Conservation (phyloP, 2,329 filamentous ascomycete genomes). For the Proliferodiscus dingleyae region DNA sequence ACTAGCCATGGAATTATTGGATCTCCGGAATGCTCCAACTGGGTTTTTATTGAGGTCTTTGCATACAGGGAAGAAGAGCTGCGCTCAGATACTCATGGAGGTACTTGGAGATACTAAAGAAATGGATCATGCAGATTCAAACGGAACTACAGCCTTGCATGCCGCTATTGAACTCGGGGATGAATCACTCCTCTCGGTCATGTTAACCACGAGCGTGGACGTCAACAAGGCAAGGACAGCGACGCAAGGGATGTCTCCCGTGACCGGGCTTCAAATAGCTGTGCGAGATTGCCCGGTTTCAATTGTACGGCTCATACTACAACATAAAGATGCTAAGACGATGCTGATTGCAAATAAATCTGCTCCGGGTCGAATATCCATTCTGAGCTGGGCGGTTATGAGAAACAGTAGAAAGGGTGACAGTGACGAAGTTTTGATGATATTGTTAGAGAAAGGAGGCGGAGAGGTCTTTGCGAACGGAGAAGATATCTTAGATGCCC, state of each 20-base stretch:
- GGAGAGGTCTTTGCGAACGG: not conserved
- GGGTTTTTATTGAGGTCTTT: not conserved
- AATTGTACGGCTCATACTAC: not conserved
- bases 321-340: not conserved
- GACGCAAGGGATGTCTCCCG: too few relatives aligned
- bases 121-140: not conserved
- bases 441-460: not conserved
- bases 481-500: not conserved
- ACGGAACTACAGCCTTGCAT: not conserved
- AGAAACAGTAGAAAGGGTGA: too few relatives aligned
- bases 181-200: not conserved
- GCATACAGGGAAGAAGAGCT: not conserved
- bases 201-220: not conserved
- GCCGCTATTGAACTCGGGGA: not conserved
- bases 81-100: not conserved
- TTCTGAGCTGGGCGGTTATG: not conserved
- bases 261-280: not conserved
- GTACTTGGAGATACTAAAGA: not conserved
- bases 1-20: not conserved
- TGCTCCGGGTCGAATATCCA: not conserved
- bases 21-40: not conserved
- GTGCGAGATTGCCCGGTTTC: not conserved
- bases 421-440: not conserved
- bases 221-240: not conserved
- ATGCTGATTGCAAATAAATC: not conserved